A percentile compares a stretch with the other conserved stretches of the same genome.
Conservation (phyloP, 176 grass and related monocot species). For the Triticum dicoccoides region DNA sequence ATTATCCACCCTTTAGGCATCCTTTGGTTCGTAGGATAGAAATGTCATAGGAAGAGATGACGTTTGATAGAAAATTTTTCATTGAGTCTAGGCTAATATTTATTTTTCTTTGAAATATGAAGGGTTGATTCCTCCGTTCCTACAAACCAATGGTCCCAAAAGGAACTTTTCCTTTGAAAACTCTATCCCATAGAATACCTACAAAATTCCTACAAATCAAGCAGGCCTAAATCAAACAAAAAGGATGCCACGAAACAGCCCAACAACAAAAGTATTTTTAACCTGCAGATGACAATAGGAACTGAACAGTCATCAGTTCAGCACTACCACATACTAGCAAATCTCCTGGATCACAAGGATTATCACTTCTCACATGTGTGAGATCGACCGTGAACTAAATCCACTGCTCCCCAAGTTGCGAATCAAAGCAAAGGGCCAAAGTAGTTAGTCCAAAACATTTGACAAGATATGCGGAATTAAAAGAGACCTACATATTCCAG, state of each 20-base stretch:
- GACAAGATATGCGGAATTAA: neutral
- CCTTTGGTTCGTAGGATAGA: too few relatives aligned
- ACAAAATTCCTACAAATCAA: too few relatives aligned
- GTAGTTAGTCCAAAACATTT: neutral
- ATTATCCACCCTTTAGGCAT: too few relatives aligned
- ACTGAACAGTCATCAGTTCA: neutral
- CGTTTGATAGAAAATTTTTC: too few relatives aligned
- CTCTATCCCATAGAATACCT: too few relatives aligned
- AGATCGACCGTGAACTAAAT: neutral
- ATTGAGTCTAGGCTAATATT: too few relatives aligned
- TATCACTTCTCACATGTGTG: neutral
- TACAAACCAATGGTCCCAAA: too few relatives aligned
- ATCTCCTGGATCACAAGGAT: neutral
- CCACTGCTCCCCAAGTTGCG: neutral
- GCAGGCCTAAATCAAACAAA: neutral
- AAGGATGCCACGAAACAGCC: neutral
- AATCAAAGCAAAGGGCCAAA: neutral
- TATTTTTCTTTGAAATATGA: too few relatives aligned
- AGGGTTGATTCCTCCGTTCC: too few relatives aligned
- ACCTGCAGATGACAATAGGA: neutral
- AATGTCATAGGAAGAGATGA: too few relatives aligned
- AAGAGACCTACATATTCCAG: neutral
- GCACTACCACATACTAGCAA: neutral
- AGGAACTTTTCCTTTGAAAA: too few relatives aligned
- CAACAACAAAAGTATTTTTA: neutral